These are phyloP conservation scores for Globisporangium abappressorium DNA, from an alignment of 352 stramenopile species.

Conservation along the genomic window DNA sequence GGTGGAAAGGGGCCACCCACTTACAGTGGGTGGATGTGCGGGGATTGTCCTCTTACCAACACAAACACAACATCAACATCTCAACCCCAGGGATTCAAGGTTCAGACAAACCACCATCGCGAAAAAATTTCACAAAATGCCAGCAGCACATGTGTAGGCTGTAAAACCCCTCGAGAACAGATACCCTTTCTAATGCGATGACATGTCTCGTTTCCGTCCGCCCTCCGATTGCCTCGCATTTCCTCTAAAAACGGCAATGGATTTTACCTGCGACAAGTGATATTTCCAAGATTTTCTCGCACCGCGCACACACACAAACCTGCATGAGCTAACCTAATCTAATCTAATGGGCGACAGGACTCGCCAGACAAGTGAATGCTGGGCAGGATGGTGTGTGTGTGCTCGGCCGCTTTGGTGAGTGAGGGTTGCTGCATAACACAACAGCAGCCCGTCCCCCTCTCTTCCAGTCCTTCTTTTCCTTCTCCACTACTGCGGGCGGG, in stretches of 20 bases:
- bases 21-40: neutral
- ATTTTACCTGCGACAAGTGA: slow-evolving; percentile 12
- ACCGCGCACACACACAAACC: neutral
- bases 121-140: slow-evolving; percentile 10
- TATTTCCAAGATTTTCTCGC: slow-evolving; percentile 9
- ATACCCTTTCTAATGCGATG: neutral
- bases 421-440: slow-evolving; percentile 6
- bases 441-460: slow-evolving; percentile 1
- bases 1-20: slow-evolving; percentile 6
- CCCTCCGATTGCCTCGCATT: neutral
- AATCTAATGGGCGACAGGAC: slow-evolving; percentile 16
- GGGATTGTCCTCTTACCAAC: slow-evolving; percentile 10
- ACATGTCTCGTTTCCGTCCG: neutral
- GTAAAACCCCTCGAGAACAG: neutral
- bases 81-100: neutral
- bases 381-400: neutral
- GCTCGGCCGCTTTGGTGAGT: slow-evolving; percentile 1
- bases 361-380: neutral
- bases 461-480: slow-evolving; percentile 7
- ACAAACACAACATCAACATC: slow-evolving; percentile 1
- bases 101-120: slow-evolving; percentile 6
- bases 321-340: neutral
- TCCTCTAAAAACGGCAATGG: slow-evolving; percentile 4
- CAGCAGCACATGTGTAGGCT: neutral
- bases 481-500: slow-evolving; percentile 1